These are phyloP conservation scores for Cladorrhinum sp. DNA, from an alignment of 2,329 filamentous ascomycete genomes.

Conservation along the genomic window DNA sequence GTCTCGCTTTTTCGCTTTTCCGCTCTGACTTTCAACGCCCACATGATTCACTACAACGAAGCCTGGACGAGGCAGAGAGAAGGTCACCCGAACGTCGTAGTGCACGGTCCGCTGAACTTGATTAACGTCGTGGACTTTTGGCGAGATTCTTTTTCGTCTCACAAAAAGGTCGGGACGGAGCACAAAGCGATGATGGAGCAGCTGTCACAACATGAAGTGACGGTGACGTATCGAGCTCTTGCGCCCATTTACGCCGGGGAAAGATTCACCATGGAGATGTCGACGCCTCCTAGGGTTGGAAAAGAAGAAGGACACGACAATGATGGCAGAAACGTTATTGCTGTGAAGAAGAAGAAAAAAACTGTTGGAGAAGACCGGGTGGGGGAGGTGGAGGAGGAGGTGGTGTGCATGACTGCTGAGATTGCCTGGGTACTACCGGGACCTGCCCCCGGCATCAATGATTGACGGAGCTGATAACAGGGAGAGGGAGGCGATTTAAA, in stretches of 20 bases:
- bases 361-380: neutral
- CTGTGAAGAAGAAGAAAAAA: neutral
- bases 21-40: conserved; percentile 80
- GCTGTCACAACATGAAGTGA: no score
- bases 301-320: neutral
- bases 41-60: conserved; percentile 78
- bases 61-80: conserved; percentile 63
- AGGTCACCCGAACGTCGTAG: conserved; percentile 67
- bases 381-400: neutral
- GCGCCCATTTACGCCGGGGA: conserved; percentile 69
- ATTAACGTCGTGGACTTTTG: conserved; percentile 70
- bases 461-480: no score
- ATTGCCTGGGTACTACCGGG: neutral
- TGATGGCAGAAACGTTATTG: neutral
- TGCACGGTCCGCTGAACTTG: conserved; percentile 77
- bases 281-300: neutral
- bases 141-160: conserved; percentile 42
- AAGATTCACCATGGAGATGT: conserved; percentile 47
- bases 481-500: no score
- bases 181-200: conserved; percentile 39
- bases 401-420: neutral
- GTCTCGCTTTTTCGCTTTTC: conserved; percentile 73
- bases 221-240: conserved; percentile 66
- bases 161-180: conserved; percentile 26
- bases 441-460: neutral